Evolutionary conservation across 1,284 basidiomycete species (phyloP), one percentile per base, ranked within the genome.

Genomic region (Melanopsichium pennsylvanicum): DNA sequence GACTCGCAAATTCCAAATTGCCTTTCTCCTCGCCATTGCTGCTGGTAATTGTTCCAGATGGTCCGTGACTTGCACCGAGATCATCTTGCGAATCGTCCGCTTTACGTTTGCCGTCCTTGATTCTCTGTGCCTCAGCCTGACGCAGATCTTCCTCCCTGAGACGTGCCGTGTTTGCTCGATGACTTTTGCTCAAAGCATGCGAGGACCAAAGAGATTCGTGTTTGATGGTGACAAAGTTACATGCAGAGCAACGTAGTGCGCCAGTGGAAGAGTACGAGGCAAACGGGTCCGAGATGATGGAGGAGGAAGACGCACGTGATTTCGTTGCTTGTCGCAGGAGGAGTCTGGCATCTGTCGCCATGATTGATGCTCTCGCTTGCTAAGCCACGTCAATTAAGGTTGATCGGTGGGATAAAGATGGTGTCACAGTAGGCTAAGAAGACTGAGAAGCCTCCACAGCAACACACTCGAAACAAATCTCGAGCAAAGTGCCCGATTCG

Each of bases 121-220:
- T 69, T 2, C 55, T 46, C 18, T 52, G 48, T 2, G 42, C 2
- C 23, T 64, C 62, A 7, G 54, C 52, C 42, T 48, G 39, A 1
- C 55, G 55, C 22, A 56, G 44, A 34, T 46, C 59, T 16, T 72
- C 64, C 12, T 59, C 46, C 7, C 49, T 26, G 34, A 72, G 44
- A 0, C 56, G 48, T 4, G 54, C 40, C 5, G 38, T 58, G 15
- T 69, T 72, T 22, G 31, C 16, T 4, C 70, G 66, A 27, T 72
- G 70, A n/a, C 54, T 69, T 25, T 72, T 70, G 50, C 71, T 72
- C 7, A 57, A 44, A 5, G 59, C 61, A 39, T 76, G 74, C 1
- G 68, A 40, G 23, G 50, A 50, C 74, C 74, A 76, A 5, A 76
- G 62, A 25, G 48, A 66, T 27, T 76, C 74, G 43, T 74, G 74